These are phyloP conservation scores for Quercus mongolica DNA, from an alignment of 306 rosid species.

Conservation along the genomic window DNA sequence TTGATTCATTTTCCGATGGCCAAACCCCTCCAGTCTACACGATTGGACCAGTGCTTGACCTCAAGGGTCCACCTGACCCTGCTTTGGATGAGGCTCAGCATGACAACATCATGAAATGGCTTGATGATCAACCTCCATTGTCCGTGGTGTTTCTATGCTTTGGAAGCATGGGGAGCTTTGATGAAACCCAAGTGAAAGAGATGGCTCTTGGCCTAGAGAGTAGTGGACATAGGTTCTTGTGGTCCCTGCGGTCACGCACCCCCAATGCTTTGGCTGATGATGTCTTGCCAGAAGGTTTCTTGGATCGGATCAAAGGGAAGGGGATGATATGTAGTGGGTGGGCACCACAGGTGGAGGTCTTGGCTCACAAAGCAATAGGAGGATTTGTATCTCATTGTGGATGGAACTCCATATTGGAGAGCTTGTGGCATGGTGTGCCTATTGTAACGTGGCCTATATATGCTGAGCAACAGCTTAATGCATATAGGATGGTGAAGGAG, in stretches of 20 bases:
- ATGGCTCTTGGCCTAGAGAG: slow-evolving; percentile 47
- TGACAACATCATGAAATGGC: slow-evolving; percentile 49
- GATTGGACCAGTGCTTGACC: slow-evolving; percentile 53
- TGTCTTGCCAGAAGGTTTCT: slow-evolving; percentile 53
- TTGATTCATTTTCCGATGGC: slow-evolving; percentile 29
- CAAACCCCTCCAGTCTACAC: slow-evolving; percentile 48
- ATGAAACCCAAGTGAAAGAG: slow-evolving; percentile 48
- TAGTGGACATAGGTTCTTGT: slow-evolving; percentile 53
- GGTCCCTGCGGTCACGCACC: slow-evolving; percentile 37
- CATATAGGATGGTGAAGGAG: slow-evolving; percentile 52
- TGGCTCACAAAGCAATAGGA: slow-evolving; percentile 43
- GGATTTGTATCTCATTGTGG: slow-evolving; percentile 68
- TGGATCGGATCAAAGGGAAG: slow-evolving; percentile 42
- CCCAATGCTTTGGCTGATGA: not conserved
- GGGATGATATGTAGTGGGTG: slow-evolving; percentile 59
- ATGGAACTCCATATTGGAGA: slow-evolving; percentile 69
- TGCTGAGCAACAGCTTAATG: slow-evolving; percentile 72
- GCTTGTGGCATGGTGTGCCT: slow-evolving; percentile 71
- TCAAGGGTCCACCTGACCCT: slow-evolving; percentile 21
- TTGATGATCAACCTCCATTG: slow-evolving; percentile 41
- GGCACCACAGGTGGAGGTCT: slow-evolving; percentile 58
- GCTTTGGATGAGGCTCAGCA: slow-evolving; percentile 32
- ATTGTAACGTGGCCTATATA: slow-evolving; percentile 68
- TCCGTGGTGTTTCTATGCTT: slow-evolving; percentile 60
- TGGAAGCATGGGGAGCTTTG: slow-evolving; percentile 61